phyloP scores from a whole-genome alignment of 768 basidiomycete species.

The Lactifluus piperatus region DNA sequence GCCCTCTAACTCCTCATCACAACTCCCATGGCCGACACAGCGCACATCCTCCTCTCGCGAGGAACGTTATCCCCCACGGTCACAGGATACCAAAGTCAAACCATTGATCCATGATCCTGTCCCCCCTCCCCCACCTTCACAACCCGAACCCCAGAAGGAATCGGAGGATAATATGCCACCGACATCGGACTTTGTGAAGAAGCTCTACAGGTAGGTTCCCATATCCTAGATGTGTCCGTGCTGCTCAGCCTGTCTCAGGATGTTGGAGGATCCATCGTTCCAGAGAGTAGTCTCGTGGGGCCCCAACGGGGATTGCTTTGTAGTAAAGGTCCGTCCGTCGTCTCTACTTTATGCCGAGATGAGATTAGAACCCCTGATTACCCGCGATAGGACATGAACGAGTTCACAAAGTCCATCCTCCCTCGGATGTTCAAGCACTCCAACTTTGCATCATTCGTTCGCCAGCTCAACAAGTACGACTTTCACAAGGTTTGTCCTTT shows the following conservation, averaged over 20 bases:
- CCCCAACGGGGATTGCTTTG: slow-evolving; percentile 77
- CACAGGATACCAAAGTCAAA: slow-evolving; percentile 24
- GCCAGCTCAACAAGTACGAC: slow-evolving; percentile 94
- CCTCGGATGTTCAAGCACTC: slow-evolving; percentile 94
- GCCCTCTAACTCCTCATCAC: slow-evolving; percentile 22
- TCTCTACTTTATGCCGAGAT: slow-evolving; percentile 2
- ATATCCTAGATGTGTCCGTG: neutral
- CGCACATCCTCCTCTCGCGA: slow-evolving; percentile 29
- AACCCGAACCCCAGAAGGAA: slow-evolving; percentile 16
- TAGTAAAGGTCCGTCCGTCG: slow-evolving; percentile 53
- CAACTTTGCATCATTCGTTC: slow-evolving; percentile 87
- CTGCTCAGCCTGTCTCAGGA: slow-evolving; percentile 37
- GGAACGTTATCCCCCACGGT: slow-evolving; percentile 26
- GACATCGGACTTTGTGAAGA: slow-evolving; percentile 93
- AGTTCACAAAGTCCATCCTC: slow-evolving; percentile 84
- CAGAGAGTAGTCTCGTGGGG: slow-evolving; percentile 76
- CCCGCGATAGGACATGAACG: slow-evolving; percentile 72
- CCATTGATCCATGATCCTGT: slow-evolving; percentile 15
- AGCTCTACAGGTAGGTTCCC: slow-evolving; percentile 71
- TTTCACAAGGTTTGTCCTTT: slow-evolving; percentile 68
- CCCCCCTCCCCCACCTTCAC: slow-evolving; percentile 18
- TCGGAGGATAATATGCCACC: slow-evolving; percentile 71
- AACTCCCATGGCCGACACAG: slow-evolving; percentile 28
- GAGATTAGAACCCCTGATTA: slow-evolving; percentile 11
- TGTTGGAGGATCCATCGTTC: slow-evolving; percentile 78